Conservation (phyloP, 2,329 filamentous ascomycete species). For the Aureobasidium sp. region DNA sequence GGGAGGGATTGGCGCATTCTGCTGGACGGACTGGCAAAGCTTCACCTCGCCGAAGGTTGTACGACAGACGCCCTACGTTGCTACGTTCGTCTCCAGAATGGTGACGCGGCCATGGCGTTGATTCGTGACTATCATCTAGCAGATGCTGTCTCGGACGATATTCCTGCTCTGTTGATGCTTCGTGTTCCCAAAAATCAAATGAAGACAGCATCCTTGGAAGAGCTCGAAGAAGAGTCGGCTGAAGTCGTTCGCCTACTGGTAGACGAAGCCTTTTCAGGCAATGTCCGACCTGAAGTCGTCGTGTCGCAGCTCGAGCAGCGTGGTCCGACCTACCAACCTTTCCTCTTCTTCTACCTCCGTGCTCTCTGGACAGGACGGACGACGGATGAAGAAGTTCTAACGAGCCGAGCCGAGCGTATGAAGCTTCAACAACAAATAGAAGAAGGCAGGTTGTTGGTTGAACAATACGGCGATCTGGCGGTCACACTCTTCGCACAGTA, state of each 20-base stretch:
- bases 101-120: conserved; percentile 77
- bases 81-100: conserved; percentile 87
- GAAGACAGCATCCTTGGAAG: conserved; percentile 56
- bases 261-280: conserved; percentile 82
- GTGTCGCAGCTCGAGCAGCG: conserved; percentile 68
- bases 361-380: conserved; percentile 75
- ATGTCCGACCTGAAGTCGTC: conserved; percentile 70
- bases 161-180: conserved; percentile 79
- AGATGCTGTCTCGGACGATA: conserved; percentile 81
- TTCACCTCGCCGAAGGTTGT: conserved; percentile 75
- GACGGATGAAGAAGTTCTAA: conserved; percentile 35
- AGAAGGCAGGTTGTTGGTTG: conserved; percentile 61
- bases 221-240: conserved; percentile 71
- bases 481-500: conserved; percentile 81
- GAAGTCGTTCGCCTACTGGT: conserved; percentile 84
- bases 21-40: conserved; percentile 75
- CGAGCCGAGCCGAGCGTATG: conserved; percentile 23
- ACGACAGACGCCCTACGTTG: conserved; percentile 78
- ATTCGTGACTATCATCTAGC: conserved; percentile 87
- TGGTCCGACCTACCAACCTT: conserved; percentile 54
- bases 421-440: conserved; percentile 32
- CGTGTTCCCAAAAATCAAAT: conserved; percentile 69
- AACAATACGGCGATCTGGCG: conserved; percentile 79
- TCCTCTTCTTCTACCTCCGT: conserved; percentile 87
- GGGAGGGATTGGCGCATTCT: conserved; percentile 83